Evolutionary conservation across 2,329 filamentous ascomycete genomes (phyloP), one percentile per base, ranked within the genome.

Genomic region (Colletotrichum cereale): DNA sequence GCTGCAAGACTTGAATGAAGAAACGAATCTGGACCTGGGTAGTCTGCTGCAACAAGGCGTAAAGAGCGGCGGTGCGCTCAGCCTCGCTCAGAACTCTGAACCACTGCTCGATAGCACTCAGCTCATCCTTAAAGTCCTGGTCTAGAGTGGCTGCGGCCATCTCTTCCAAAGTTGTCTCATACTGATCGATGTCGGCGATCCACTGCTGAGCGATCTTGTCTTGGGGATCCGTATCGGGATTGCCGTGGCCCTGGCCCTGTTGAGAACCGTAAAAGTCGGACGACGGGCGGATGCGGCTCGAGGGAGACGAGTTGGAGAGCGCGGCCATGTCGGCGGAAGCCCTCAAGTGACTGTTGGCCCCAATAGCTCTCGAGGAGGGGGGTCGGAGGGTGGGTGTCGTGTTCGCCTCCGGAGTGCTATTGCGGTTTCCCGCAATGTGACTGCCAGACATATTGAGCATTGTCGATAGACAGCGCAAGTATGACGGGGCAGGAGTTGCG

Each of bases 51-150:
- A 99, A 87, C 76, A 99, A 86, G 73, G 96, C 96, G 81, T 99
- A 99, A 70, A 98, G 85, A 60, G 96, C 96, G 73, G 96, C 96
- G 26, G 96, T 99, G 74, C 96, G 90, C 84, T 99, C 96, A 36
- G 96, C 95, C 84, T 98, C 96, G 79, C 96, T 98, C 75, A 99
- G 86, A 65, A 99, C 96, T 73, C 95, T 92, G 83, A 99, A 99
- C 96, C 96, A 99, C 86, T 99, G 96, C 84, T 99, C 96, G 79
- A 99, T 99, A 76, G 96, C 96, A 80, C 95, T 98, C 73, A 99
- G 89, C 83, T 99, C 96, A 83, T 98, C 96, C 85, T 99, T 99
- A 87, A 99, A 99, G 80, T 99, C 96, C 85, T 99, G 96, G 80
- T 99, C 96, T 66, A 98, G 86, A n/a, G 96, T 98, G 36, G 96